A percentile compares a stretch with the other conserved stretches of the same genome.
phyloP scores from a whole-genome alignment of 306 rosid genomes.

The Acacia acuminata region DNA sequence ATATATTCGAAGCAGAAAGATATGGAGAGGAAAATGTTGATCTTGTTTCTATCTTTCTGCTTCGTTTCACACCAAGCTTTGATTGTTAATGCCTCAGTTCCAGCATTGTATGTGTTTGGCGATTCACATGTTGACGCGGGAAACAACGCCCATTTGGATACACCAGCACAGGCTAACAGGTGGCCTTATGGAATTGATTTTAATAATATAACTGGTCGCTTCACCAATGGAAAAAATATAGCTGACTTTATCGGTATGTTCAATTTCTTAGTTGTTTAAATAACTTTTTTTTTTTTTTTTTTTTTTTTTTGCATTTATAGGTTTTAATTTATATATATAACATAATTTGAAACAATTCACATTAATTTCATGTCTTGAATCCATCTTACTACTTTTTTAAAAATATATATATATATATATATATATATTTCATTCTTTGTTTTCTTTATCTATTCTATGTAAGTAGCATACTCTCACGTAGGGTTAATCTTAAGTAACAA shows the following conservation, averaged over 20 bases:
- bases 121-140: background rate
- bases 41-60: background rate
- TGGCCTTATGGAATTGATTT: background rate
- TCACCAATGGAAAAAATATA: background rate
- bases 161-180: background rate
- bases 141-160: background rate
- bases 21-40: background rate
- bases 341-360: too few relatives aligned
- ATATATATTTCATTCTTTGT: too few relatives aligned
- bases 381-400: too few relatives aligned
- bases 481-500: too few relatives aligned
- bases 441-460: too few relatives aligned
- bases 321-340: too few relatives aligned
- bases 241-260: background rate
- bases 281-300: background rate
- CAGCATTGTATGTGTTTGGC: background rate
- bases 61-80: background rate
- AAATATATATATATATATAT: too few relatives aligned
- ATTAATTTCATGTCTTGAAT: too few relatives aligned
- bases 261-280: background rate
- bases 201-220: background rate
- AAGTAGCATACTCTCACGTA: too few relatives aligned
- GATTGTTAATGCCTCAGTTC: background rate
- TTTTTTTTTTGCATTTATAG: too few relatives aligned
- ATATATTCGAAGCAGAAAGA: background rate